Evolutionary conservation across 2,329 filamentous ascomycete species (phyloP), one percentile per base, ranked within the genome.

Genomic region (Cadophora gregata): DNA sequence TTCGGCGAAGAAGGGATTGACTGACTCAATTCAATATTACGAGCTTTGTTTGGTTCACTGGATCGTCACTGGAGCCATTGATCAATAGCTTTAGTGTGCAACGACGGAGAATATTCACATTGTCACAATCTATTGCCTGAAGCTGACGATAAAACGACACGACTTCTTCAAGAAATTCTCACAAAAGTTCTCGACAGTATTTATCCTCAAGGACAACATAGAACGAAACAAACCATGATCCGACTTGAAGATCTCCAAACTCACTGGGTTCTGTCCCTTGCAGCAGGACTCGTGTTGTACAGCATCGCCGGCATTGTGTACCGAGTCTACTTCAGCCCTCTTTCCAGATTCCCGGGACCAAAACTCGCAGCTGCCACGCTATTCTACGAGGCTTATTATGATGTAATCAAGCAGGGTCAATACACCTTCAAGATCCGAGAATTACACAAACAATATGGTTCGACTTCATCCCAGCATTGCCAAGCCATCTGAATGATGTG

Each of bases 401-500:
- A 77, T 60, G 53, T 72, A 8, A 56, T 71, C 38, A 53, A 62
- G 33, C n/a, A 59, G n/a, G 75, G 74, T 0, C 55, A 66, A 59
- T 71, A 64, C 45, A 56, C 59, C 12, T 70, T 70, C 45, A 62
- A 68, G 31, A 72, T 70, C 21, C 61, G 69, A 48, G 59, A 69
- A 47, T 51, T 70, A 36, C 69, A 72, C 56, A 65, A 69, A 24
- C 36, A 71, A 67, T 72, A 72, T 33, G 69, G 71, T 71, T 66
- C 47, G 60, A 29, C 25, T 24, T 31, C 2, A 21, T 48, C 36
- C 14, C 21, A n/a, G 19, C 19, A 21, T 47, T 47, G 42, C 25
- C 24, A 31, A 67, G 80, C 75, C 16, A 80, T 77, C 70, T 77
- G 81, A 64, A 80, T 83, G 25, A 71, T 75, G 50, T 74, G 79